Base-by-base conservation (phyloP, 495 filamentous ascomycete genomes). In the Neurospora sp. region DNA sequence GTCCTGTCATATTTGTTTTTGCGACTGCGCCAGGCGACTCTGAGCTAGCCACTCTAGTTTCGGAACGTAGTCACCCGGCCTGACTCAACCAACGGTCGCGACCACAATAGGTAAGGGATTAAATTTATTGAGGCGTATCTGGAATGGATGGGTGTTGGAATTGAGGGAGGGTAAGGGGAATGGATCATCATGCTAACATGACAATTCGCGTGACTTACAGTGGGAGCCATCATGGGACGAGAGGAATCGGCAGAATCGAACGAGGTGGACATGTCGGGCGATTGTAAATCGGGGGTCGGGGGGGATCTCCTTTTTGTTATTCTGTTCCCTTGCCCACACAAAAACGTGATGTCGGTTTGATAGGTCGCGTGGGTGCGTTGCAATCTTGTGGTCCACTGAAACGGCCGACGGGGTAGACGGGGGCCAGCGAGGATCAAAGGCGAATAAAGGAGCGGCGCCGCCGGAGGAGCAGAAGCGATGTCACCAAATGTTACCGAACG, bases 241-340 rank as follows among this genome's bases (percentile, higher is more conserved):
- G 90, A 87, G 11, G 91, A 93, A 59, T 94, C 91, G 5, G 90
- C 87, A 11, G 91, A 93, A 59, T 94, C 91, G 3, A 93, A 82
- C 11, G 91, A 93, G 71, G 84, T 81, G 72, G 89, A 89, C 84
- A 92, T 91, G 76, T 84, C 86, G 75, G 37, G 31, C 38, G 68
- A 70, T 70, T 40, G 18, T 69, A 66, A 66, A 69, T 46, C 70
- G 68, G 70, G 22, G 38, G 31, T 59, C 40, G 53, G 38, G 44
- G 38, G 38, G n/a, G 46, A 61, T 69, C 38, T 46, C 44, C 59
- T 71, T 69, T 59, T 22, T 59, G 59, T 70, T 66, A 40, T 53
- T 72, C 68, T 41, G 61, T 53, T 66, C 72, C 46, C 69, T 68
- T 42, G 44, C 69, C 69, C 69, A 59, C 37, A 39, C 69, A 14